Percentiles rank a stretch among this genome's conserved stretches.
Evolutionary conservation across 2,329 filamentous ascomycete species (phyloP).

Genomic region (Nothopassalora personata): DNA sequence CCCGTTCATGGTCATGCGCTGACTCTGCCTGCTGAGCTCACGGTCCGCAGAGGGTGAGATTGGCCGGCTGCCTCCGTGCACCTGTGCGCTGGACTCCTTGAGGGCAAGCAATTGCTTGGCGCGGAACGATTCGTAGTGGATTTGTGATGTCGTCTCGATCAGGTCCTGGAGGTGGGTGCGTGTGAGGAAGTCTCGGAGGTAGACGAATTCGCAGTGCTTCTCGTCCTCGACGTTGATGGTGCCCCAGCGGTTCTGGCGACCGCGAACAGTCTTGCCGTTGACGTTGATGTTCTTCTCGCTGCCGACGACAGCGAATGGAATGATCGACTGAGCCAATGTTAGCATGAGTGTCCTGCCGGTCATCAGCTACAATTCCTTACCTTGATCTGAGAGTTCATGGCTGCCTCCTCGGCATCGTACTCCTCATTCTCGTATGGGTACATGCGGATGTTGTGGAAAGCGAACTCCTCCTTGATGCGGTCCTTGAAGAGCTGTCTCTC

Average conservation of each 20-base stretch:
- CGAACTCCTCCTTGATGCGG: constrained; percentile 96
- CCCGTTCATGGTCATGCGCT: constrained; percentile 98
- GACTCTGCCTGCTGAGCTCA: constrained; percentile 92
- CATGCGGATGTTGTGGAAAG: constrained; percentile 99
- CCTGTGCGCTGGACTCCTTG: constrained; percentile 93
- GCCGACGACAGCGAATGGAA: constrained; percentile 95
- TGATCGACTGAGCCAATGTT: constrained; percentile 61
- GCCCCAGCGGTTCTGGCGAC: constrained; percentile 98
- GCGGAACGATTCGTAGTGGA: constrained; percentile 99
- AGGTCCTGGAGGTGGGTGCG: constrained; percentile 97
- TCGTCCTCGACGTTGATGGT: constrained; percentile 99
- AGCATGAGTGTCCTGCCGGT: constrained; percentile 1
- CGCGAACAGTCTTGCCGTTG: constrained; percentile 86
- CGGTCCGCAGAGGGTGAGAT: constrained; percentile 94
- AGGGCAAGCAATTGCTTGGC: constrained; percentile 96
- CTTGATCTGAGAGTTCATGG: constrained; percentile 94
- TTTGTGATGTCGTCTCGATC: constrained; percentile 98
- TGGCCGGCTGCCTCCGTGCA: constrained; percentile 62
- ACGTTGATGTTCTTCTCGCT: constrained; percentile 98
- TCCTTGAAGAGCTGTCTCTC: constrained; percentile 97
- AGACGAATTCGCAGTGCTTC: constrained; percentile 99
- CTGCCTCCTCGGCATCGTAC: constrained; percentile 93
- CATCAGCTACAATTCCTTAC: constrained; percentile 42
- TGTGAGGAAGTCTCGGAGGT: constrained; percentile 96
- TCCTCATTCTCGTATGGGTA: constrained; percentile 99